These are phyloP conservation scores for Colletotrichum lindemuthianum DNA, from an alignment of 2,329 filamentous ascomycete genomes.

Conservation along the genomic window DNA sequence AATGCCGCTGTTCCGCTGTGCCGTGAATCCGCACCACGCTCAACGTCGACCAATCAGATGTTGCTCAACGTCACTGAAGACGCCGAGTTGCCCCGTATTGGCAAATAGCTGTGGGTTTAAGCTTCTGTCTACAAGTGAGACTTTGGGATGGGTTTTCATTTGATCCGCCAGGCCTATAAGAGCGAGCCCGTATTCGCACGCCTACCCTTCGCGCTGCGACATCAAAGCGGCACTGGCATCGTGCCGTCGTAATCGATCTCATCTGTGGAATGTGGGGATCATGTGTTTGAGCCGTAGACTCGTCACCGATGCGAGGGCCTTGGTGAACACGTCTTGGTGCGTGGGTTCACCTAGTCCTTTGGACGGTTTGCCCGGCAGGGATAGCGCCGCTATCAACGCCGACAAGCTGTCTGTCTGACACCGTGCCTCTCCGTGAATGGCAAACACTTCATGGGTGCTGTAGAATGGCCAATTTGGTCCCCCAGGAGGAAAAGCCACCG, in stretches of 20 bases:
- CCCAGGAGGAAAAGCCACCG: neutral
- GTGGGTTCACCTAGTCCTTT: neutral
- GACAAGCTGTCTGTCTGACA: neutral
- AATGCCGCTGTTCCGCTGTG: constrained; percentile 12
- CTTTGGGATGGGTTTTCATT: neutral
- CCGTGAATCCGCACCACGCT: constrained; percentile 7
- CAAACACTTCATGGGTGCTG: neutral
- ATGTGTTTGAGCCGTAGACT: neutral
- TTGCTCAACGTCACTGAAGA: neutral
- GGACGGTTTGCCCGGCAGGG: neutral
- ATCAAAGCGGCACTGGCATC: neutral
- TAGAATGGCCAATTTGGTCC: too few relatives aligned
- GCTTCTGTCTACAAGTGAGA: constrained; percentile 16
- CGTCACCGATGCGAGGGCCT: neutral
- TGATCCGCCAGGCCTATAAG: neutral
- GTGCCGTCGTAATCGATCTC: neutral
- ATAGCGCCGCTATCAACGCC: neutral
- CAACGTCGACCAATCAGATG: neutral
- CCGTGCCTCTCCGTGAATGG: neutral
- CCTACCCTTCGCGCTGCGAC: neutral
- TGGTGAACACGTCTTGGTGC: too few relatives aligned
- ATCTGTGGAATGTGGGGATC: neutral
- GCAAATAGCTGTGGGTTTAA: constrained; percentile 16
- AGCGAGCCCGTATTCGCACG: neutral
- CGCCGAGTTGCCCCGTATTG: constrained; percentile 5